phyloP scores from a whole-genome alignment of 2,329 filamentous ascomycete species.

The Onygenales sp. region DNA sequence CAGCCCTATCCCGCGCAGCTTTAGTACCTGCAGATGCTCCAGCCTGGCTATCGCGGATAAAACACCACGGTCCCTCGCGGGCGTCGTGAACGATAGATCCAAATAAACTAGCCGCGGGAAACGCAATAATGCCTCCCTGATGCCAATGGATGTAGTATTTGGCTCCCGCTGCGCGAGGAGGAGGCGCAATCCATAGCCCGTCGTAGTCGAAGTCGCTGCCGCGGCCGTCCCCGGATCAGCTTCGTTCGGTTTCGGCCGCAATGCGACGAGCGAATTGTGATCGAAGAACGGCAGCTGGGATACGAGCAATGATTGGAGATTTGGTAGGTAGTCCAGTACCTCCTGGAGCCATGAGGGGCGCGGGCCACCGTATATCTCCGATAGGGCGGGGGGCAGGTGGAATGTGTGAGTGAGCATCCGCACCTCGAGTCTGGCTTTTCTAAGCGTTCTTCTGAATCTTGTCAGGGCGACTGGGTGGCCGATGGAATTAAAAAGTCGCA shows the following conservation, averaged over 20 bases:
- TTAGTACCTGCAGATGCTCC: conserved; percentile 46
- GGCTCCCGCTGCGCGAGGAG: conserved; percentile 48
- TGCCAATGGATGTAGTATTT: conserved; percentile 48
- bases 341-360: conserved; percentile 51
- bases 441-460: conserved; percentile 48
- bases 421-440: conserved; percentile 43
- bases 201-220: not conserved
- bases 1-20: conserved; percentile 44
- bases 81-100: conserved; percentile 46
- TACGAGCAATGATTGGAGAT: conserved; percentile 51
- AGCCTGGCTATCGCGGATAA: conserved; percentile 39
- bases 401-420: conserved; percentile 52
- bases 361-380: conserved; percentile 52
- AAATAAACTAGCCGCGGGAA: conserved; percentile 49
- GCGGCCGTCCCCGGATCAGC: not conserved
- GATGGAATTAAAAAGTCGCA: not conserved
- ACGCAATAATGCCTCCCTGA: conserved; percentile 42
- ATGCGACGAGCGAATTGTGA: conserved; percentile 45
- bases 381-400: conserved; percentile 50
- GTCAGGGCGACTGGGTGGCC: conserved; percentile 44
- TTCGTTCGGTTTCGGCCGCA: conserved; percentile 25
- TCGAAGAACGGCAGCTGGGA: conserved; percentile 53
- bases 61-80: conserved; percentile 41
- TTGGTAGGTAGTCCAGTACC: conserved; percentile 48
- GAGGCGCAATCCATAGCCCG: conserved; percentile 41